Evolutionary conservation across 768 basidiomycete species (phyloP).

Genomic region (Phylloporus rhodoxanthus): DNA sequence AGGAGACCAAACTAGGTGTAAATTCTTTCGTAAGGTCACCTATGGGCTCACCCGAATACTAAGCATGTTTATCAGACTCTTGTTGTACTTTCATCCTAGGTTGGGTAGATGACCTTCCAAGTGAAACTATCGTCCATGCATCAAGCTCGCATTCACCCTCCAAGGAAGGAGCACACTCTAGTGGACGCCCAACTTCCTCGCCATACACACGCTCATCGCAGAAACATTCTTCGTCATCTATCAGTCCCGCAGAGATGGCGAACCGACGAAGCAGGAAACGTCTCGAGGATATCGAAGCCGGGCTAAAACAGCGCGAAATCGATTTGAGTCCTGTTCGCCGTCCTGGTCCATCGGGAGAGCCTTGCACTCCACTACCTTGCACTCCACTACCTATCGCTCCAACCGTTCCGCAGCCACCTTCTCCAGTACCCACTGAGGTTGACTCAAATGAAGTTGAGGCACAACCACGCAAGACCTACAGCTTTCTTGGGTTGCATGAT

Average conservation of each 20-base stretch:
- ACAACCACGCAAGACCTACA: conserved; percentile 11
- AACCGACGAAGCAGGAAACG: conserved; percentile 11
- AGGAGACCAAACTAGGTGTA: conserved; percentile 13
- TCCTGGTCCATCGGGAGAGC: conserved; percentile 4
- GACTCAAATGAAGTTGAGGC: conserved; percentile 15
- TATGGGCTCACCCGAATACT: background rate
- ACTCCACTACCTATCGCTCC: background rate
- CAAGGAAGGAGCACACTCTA: background rate
- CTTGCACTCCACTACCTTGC: background rate
- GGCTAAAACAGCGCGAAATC: conserved; percentile 13
- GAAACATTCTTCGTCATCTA: background rate
- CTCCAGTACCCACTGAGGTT: conserved; percentile 22
- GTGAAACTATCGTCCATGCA: background rate
- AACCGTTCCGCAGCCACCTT: conserved; percentile 19
- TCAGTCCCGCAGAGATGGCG: background rate
- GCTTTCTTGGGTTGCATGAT: conserved; percentile 22
- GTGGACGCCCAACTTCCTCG: background rate
- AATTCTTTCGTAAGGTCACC: conserved; percentile 36
- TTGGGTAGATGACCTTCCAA: conserved; percentile 30
- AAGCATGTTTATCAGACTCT: background rate
- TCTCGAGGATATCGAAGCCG: conserved; percentile 11
- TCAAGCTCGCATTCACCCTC: background rate
- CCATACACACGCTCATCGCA: background rate
- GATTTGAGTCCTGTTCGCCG: conserved; percentile 10
- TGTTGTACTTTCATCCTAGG: conserved; percentile 12